These are phyloP conservation scores for Albugo laibachii DNA, from an alignment of 352 stramenopile species.

Conservation along the genomic window DNA sequence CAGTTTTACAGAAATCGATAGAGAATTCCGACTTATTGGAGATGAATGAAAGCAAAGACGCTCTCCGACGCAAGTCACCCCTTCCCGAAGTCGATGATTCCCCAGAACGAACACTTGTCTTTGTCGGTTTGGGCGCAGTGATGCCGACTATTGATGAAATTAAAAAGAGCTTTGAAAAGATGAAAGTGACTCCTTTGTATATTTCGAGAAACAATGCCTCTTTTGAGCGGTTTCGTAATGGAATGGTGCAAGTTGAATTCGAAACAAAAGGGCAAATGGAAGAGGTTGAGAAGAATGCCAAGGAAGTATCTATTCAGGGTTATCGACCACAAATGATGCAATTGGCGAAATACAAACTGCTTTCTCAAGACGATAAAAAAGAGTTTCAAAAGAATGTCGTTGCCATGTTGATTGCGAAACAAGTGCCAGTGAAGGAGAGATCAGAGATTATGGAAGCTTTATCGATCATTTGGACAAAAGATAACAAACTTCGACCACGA, in stretches of 20 bases:
- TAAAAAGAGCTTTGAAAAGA: constrained; percentile 26
- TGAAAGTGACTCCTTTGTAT: constrained; percentile 32
- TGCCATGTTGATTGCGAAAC: constrained; percentile 67
- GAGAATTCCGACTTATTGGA: constrained; percentile 56
- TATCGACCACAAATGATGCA: constrained; percentile 32
- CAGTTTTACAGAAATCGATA: constrained; percentile 46
- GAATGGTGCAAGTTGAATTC: constrained; percentile 58
- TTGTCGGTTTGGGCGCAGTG: constrained; percentile 34
- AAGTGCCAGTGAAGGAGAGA: constrained; percentile 50
- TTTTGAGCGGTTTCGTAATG: constrained; percentile 48
- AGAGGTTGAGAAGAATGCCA: constrained; percentile 22
- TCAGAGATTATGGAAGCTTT: constrained; percentile 57
- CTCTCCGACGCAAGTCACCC: constrained; percentile 49
- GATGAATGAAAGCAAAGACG: constrained; percentile 57
- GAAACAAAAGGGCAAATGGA: constrained; percentile 31
- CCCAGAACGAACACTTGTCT: constrained; percentile 38
- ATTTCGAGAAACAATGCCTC: constrained; percentile 33
- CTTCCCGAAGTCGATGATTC: constrained; percentile 44
- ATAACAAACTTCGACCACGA: constrained; percentile 37
- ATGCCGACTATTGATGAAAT: constrained; percentile 65
- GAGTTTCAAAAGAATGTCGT: constrained; percentile 72
- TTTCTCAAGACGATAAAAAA: constrained; percentile 42
- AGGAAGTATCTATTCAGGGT: constrained; percentile 32
- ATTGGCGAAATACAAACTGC: constrained; percentile 30
- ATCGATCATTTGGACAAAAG: constrained; percentile 41